Base-by-base conservation (phyloP, 345 rosid species). In the Nephelium lappaceum region DNA sequence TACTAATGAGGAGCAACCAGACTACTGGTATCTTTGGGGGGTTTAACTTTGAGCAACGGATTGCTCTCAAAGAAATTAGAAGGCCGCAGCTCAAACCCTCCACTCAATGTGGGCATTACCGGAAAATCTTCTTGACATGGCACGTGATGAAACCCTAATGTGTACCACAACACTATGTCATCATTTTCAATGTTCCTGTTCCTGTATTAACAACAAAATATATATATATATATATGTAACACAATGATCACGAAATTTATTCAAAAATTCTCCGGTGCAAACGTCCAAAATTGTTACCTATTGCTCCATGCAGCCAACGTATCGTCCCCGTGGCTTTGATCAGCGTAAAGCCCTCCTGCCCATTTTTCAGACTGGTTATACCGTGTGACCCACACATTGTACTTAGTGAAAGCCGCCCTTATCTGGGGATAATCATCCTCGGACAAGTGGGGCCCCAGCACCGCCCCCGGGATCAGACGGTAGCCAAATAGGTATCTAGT, bases 291-390 rank as follows among this genome's bases (percentile, higher is more conserved):
- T 51, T 51, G 15, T 36, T 69, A 87, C 90, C 88, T 81, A 77
- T 63, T 42, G 77, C 72, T 81, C 91, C 91, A 88, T 12, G 75
- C 63, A 4, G 79, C 81, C 31, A 86, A 75, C 12, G 83, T 81
- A 67, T 88, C 89, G 0, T 85, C 89, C 1, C 91, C 88, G 0
- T 61, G 77, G 78, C 85, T 85, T 70, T 81, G 73, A 58, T 86
- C 86, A 1, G 78, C 63, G 15, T 76, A 86, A 42, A 78, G 77
- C 21, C 91, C 91, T 16, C 77, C 87, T 0, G 87, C 84, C 91
- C 91, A 88, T 72, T 81, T 82, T 79, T 88, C 88, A 3, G 84
- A 82, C 82, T 81, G 83, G 79, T 88, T 88, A 76, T 85, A 81
- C 6, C 85, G 83, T 9, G 88, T 85, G 9, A 81, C 86, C 87